Evolutionary conservation across 1,139 yeast species (phyloP).

Genomic region (Protomyces arabidopsidicola): DNA sequence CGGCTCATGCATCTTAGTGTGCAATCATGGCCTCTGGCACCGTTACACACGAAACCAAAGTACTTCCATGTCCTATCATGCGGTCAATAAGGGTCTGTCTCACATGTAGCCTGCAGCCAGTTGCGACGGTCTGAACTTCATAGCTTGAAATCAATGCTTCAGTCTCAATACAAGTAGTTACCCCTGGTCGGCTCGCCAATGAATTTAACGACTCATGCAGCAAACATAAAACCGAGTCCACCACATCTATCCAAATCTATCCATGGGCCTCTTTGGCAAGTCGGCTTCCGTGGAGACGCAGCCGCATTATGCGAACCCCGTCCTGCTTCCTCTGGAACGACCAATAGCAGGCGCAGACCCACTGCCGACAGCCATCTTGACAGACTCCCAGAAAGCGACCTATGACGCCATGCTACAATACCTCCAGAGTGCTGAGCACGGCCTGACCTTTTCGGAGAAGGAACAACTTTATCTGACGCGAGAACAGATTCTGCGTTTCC

Average conservation of each 20-base stretch:
- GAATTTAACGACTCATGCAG: too few species aligned
- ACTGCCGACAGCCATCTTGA: not conserved
- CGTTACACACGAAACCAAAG: too few species aligned
- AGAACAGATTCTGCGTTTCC: conserved; percentile 80
- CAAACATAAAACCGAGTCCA: not conserved
- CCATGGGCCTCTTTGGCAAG: not conserved
- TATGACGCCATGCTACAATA: conserved; percentile 1
- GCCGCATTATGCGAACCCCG: not conserved
- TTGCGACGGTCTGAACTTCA: too few species aligned
- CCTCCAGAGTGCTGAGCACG: conserved; percentile 4
- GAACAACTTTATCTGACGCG: conserved; percentile 48
- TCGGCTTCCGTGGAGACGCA: not conserved
- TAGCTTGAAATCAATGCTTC: too few species aligned
- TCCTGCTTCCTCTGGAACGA: not conserved
- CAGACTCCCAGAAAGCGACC: not conserved
- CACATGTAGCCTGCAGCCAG: too few species aligned
- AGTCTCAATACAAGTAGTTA: too few species aligned
- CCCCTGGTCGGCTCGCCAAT: too few species aligned
- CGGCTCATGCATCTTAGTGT: too few species aligned
- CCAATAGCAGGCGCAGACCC: conserved; percentile 3
- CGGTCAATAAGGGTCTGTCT: too few species aligned
- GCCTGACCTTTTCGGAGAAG: conserved; percentile 4
- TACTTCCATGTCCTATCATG: too few species aligned
- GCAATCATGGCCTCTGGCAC: too few species aligned
- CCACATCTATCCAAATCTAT: not conserved